Evolutionary conservation across 441 rosid genomes (phyloP), one percentile per base, ranked within the genome.

Genomic region (Iberis amara): DNA sequence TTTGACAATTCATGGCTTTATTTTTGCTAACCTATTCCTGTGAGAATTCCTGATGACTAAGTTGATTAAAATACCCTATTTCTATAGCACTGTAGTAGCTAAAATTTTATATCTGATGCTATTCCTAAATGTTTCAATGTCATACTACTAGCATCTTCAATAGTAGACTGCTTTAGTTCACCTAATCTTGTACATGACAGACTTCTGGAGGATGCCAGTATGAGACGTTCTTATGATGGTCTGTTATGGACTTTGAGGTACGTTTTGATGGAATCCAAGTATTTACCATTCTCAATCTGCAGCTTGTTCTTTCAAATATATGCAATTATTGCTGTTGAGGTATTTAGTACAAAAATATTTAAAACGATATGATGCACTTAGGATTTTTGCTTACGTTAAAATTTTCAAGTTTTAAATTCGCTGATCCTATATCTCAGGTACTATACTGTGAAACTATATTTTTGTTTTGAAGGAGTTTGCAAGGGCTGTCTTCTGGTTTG

Each of bases 171-270:
- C 45, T 55, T 49, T 49, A 12, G 15, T 35, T 55, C 21, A 39
- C 52, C 43, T 11, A 54, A 37, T 55, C 47, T 50, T 48, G 52
- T 71, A 47, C 63, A 39, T 61, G 69, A 60, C 87, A 92, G 98
- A 70, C 79, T 88, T 62, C 43, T 86, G 78, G 79, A 78, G 70
- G 94, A 82, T 72, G 88, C 96, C 57, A 79, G 72, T 70, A 71
- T 61, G 70, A 73, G 70, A 64, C 88, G 78, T 68, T 64, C 80
- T 35, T 92, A 83, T 73, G 96, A 82, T 78, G 85, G 95, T 62
- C 71, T 89, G 44, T 72, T 88, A 14, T 92, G 98, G 98, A 85
- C 86, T 65, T 71, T 92, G 77, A 62, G 96, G 98, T 92, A 79
- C 39, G 57, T 39, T 49, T 48, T 48, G 33, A 13, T 58, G 56